These are phyloP conservation scores for Termitomyces sp. DNA, from an alignment of 768 basidiomycete genomes.

Conservation along the genomic window DNA sequence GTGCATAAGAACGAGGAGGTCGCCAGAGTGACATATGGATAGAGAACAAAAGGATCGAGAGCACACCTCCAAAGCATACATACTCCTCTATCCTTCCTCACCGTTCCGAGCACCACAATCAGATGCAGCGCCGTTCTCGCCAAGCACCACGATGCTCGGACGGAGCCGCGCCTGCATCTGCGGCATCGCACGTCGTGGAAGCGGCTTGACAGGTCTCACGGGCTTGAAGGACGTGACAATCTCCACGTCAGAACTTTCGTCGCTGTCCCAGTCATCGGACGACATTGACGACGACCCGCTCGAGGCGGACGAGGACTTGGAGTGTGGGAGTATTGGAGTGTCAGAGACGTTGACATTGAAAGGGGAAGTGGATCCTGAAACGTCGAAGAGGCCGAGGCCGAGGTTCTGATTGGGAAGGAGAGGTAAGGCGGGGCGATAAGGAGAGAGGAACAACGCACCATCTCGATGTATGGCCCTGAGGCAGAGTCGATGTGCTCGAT, in stretches of 20 bases:
- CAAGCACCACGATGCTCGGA: not conserved
- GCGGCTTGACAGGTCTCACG: constrained; percentile 15
- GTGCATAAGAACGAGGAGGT: not conserved
- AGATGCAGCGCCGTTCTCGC: not conserved
- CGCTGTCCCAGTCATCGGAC: constrained; percentile 23
- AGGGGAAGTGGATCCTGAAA: constrained; percentile 11
- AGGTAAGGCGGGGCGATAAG: not conserved
- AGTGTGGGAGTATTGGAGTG: not conserved
- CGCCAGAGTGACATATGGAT: not conserved
- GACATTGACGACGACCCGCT: constrained; percentile 17
- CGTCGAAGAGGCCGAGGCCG: constrained; percentile 58
- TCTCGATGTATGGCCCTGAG: constrained; percentile 56
- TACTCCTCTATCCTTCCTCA: not conserved
- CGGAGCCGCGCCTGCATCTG: not conserved
- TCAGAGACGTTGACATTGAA: not conserved
- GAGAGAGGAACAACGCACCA: constrained; percentile 34
- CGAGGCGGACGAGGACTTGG: constrained; percentile 1
- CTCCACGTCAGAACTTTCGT: constrained; percentile 29
- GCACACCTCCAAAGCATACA: not conserved
- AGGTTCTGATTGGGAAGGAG: constrained; percentile 40
- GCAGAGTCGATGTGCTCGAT: constrained; percentile 55
- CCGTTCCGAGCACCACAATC: not conserved
- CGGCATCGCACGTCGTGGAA: not conserved
- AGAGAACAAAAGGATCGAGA: not conserved
- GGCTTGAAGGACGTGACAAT: constrained; percentile 36